Percentiles rank a stretch among this genome's conserved stretches.
phyloP scores from a whole-genome alignment of 768 basidiomycete genomes.

The Suillus brevipes region DNA sequence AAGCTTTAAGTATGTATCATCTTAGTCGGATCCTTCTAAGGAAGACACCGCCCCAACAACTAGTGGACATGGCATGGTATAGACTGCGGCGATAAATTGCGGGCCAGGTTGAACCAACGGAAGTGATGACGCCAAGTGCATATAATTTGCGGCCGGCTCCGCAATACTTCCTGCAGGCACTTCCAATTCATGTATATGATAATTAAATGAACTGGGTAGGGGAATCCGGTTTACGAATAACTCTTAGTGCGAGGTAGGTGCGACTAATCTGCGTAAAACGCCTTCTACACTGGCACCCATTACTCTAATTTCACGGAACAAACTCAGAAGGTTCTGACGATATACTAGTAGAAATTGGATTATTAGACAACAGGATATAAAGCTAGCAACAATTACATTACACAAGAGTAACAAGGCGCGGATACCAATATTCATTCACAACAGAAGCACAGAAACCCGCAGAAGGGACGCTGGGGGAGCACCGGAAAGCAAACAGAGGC shows the following conservation, averaged over 20 bases:
- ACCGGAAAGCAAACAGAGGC: background rate
- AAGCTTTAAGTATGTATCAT: too few species aligned
- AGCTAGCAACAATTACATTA: slow-evolving; percentile 5
- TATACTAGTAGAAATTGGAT: background rate
- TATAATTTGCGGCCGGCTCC: too few species aligned
- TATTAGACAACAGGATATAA: slow-evolving; percentile 3
- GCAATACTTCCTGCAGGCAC: too few species aligned
- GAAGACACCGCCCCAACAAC: too few species aligned
- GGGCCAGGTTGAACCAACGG: too few species aligned
- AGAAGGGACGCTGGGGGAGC: background rate
- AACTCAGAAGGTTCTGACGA: background rate
- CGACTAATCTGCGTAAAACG: background rate
- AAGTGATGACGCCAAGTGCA: too few species aligned
- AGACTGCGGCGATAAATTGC: too few species aligned
- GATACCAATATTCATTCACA: background rate
- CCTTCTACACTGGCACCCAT: background rate
- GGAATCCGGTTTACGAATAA: too few species aligned
- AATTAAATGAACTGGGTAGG: too few species aligned
- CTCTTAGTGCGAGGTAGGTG: background rate
- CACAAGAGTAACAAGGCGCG: background rate
- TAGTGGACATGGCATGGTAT: too few species aligned
- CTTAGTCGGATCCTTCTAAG: too few species aligned
- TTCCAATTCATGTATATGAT: too few species aligned
- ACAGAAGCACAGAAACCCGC: background rate
- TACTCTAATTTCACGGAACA: background rate